These are phyloP conservation scores for Isabelozyma pseudorhagii DNA, from an alignment of 805 yeast genomes.

Conservation along the genomic window DNA sequence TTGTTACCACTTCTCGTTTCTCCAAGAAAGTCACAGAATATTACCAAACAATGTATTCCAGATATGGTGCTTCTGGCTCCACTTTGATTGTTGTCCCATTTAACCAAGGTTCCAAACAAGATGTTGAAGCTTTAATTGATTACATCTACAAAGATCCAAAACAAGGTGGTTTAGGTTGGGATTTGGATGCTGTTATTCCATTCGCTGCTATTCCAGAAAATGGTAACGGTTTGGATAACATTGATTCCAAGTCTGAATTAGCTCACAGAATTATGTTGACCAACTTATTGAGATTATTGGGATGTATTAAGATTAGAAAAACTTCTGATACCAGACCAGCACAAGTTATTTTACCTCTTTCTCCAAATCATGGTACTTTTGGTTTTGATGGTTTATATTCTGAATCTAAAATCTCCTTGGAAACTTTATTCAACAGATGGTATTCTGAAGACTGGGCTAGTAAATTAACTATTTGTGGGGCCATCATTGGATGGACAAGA, in stretches of 20 bases:
- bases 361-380: conserved; percentile 98
- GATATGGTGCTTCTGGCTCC: conserved; percentile 90
- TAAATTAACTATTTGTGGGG: conserved; percentile 95
- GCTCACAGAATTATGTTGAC: conserved; percentile 99
- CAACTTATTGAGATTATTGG: conserved; percentile 87
- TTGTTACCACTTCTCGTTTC: conserved; percentile 95
- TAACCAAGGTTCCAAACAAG: conserved; percentile 96
- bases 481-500: conserved; percentile 99
- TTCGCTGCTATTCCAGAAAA: conserved; percentile 99
- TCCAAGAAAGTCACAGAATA: conserved; percentile 92
- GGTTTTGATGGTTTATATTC: conserved; percentile 98
- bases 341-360: conserved; percentile 91
- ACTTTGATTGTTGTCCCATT: conserved; percentile 95
- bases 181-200: conserved; percentile 92
- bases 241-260: conserved; percentile 93
- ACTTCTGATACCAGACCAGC: conserved; percentile 94
- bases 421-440: conserved; percentile 98
- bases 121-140: conserved; percentile 78
- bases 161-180: conserved; percentile 96
- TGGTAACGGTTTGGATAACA: conserved; percentile 90
- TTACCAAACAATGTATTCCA: conserved; percentile 90
- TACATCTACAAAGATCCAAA: conserved; percentile 81
- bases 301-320: conserved; percentile 84
- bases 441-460: conserved; percentile 94
- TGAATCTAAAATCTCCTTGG: conserved; percentile 92